Base-by-base conservation (phyloP, 2,329 filamentous ascomycete species). In the Penicillium concentricum region DNA sequence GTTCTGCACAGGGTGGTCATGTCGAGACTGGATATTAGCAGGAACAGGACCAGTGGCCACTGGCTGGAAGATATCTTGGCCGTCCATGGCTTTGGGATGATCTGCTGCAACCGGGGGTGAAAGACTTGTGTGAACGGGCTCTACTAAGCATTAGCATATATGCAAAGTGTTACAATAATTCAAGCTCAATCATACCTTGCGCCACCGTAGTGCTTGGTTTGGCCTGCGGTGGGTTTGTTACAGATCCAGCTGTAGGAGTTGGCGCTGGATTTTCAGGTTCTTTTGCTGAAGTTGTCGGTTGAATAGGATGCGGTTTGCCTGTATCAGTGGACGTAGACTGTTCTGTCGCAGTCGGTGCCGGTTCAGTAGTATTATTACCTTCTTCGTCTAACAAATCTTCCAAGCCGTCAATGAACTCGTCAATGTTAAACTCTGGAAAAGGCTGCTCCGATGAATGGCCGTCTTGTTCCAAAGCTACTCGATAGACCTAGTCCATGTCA, bases 1-100 rank as follows among this genome's bases (percentile, higher is more conserved):
- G 34, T 72, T 76, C 9, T 70, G 64, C 20, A 79, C 72, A 13
- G 76, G 77, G 60, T 80, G 78, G 48, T 78, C 76, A 46, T 71
- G 45, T 37, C 76, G 72, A 38, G 69, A 61, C 32, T 65, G 58
- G 52, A 80, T 76, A 32, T 69, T 76, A 12, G 61, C 54, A 3
- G 77, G 76, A 35, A 76, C 69, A 16, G 69, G 63, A 20, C 69
- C 73, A 45, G 72, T 71, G 24, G 70, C 71, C 47, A 79, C 65
- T 5, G 77, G 76, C 37, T 71, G 51, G 61, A 80, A 80, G 16
- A 77, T 68, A 61, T 79, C 70, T 59, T 79, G 75, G 35, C 63
- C 62, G 24, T 63, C 57, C 73, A 76, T 76, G 22, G 41, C 49
- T 22, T 59, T 45, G 30, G 55, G 16, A 24, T 32, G 12, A 37